Base-by-base conservation (phyloP, 1,284 basidiomycete species). In the Boletellus deceptivus region DNA sequence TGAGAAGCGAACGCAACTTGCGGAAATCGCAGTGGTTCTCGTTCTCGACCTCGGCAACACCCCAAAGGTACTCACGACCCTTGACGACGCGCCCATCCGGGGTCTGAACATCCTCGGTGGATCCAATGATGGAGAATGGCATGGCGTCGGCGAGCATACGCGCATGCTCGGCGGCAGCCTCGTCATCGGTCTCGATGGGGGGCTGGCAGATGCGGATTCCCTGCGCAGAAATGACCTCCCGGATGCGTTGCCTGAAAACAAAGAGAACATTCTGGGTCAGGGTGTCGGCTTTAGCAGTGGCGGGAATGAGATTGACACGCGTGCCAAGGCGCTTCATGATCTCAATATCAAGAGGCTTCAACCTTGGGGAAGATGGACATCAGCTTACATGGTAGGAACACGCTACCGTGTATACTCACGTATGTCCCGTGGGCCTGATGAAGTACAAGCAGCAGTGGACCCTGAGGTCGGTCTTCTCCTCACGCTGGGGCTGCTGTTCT, bases 1-100 rank as follows among this genome's bases (percentile, higher is more conserved):
- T 97, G 37, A 99, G 80, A 37, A 99, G 79, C 25, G 93, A 93
- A 56, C 97, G 91, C 49, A 99, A 80, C 75, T 98, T 98, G 74
- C 92, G 93, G 82, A 99, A 99, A 74, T 99, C 97, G 70, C 97
- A 99, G 77, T 99, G 96, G 69, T 90, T 88, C 76, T 98, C 96
- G 69, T 99, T 98, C 75, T 99, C 96, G 52, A 99, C 94, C 77
- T 99, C 96, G 22, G 96, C 96, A 27, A 98, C 93, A 76, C 97
- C 97, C 97, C 97, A 99, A n/a, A 97, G 84, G 71, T 99, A 99
- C 71, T 98, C 92, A 64, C 97, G 88, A 40, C 97, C 96, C 73
- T 98, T 98, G 69, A 99, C 96, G 31, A 84, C 75, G 52, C 95
- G 86, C 11, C 97, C 97, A 69, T 99, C 96, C 35, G 78, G 71